Conservation (phyloP, 2,329 filamentous ascomycete genomes). For the Cordyceps farinosa region DNA sequence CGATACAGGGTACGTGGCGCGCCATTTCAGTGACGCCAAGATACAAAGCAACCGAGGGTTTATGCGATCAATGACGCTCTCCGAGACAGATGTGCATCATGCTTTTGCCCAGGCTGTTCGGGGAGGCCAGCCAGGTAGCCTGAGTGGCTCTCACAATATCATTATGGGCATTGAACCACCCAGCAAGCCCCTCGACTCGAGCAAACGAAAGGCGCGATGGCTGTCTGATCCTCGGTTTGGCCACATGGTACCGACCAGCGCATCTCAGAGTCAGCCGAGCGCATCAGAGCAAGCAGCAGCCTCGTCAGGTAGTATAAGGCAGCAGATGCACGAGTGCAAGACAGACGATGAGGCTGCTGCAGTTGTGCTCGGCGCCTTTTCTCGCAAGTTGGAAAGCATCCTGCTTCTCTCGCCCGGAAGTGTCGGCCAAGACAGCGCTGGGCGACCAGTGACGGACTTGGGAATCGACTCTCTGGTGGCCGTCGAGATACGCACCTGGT, state of each 20-base stretch:
- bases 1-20: slow-evolving; percentile 38
- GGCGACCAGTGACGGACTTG: slow-evolving; percentile 20
- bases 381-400: neutral
- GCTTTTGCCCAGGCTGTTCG: neutral
- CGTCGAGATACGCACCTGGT: slow-evolving; percentile 44
- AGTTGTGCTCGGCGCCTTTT: neutral
- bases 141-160: slow-evolving; percentile 15
- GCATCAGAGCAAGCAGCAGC: neutral
- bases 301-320: neutral
- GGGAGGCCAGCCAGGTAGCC: neutral
- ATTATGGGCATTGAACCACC: slow-evolving; percentile 21
- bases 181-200: neutral
- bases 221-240: neutral
- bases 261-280: neutral
- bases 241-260: neutral
- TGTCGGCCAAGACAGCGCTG: neutral
- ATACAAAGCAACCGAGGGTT: neutral
- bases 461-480: slow-evolving; percentile 31
- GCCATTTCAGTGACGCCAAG: slow-evolving; percentile 13
- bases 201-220: neutral
- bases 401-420: neutral
- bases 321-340: neutral
- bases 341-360: neutral
- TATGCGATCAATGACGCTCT: slow-evolving; percentile 18
- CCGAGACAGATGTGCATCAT: slow-evolving; percentile 33